Conservation (phyloP, 2,329 filamentous ascomycete genomes). For the Ophioceras dolichostomum region DNA sequence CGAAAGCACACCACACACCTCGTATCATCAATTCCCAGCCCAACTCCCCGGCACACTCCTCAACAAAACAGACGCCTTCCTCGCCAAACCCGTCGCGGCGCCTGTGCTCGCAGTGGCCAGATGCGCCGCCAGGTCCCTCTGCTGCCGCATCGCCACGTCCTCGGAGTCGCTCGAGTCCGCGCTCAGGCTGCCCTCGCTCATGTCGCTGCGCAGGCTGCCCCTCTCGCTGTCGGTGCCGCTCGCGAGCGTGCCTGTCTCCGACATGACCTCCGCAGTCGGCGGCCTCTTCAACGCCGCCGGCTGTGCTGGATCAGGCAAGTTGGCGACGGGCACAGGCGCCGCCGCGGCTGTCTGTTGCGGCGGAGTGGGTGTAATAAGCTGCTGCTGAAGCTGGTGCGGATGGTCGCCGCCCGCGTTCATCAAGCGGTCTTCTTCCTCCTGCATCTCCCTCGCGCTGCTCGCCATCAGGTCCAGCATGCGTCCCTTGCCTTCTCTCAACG, state of each 20-base stretch:
- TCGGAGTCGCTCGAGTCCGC: conserved; percentile 1
- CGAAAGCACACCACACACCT: no score
- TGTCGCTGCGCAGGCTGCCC: conserved; percentile 1
- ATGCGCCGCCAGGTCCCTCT: no score
- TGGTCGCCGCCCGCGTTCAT: background rate
- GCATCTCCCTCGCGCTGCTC: conserved; percentile 1
- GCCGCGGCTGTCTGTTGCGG: background rate
- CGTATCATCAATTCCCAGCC: background rate
- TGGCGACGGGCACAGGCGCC: background rate
- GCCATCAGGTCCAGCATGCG: conserved; percentile 2
- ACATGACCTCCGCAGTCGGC: background rate
- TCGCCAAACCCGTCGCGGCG: no score
- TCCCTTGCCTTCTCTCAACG: conserved; percentile 11
- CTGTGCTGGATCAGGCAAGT: no score
- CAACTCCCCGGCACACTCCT: background rate
- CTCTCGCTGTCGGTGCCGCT: conserved; percentile 1
- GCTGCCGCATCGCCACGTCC: background rate
- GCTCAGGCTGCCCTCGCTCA: background rate
- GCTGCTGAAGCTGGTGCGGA: background rate
- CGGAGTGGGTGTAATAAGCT: background rate
- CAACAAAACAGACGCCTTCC: background rate
- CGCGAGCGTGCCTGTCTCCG: background rate
- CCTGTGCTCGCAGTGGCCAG: no score
- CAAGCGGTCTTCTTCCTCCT: background rate
- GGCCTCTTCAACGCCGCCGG: no score